These are phyloP conservation scores for Cutaneotrichosporon sp. DNA, from an alignment of 1,284 basidiomycete genomes.

Conservation along the genomic window DNA sequence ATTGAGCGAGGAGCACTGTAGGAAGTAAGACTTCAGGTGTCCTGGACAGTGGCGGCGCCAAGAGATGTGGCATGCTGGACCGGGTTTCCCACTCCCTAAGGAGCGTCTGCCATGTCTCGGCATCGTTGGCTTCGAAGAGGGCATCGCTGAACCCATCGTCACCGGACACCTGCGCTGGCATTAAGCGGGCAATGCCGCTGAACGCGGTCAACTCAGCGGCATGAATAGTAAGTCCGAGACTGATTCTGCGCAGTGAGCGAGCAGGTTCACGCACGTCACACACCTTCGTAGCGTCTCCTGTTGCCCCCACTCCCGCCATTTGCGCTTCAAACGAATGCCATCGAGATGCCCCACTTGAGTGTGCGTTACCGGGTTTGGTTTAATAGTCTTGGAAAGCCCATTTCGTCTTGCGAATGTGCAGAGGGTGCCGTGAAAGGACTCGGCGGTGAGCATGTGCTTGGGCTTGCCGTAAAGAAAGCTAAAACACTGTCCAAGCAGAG, in stretches of 20 bases:
- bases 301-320: slow-evolving; percentile 11
- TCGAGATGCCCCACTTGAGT: slow-evolving; percentile 5
- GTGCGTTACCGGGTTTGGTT: slow-evolving; percentile 6
- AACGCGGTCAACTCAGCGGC: slow-evolving; percentile 9
- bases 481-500: slow-evolving; percentile 13
- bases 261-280: neutral
- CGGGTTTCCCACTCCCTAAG: neutral
- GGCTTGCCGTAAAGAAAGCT: slow-evolving; percentile 11
- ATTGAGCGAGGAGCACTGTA: slow-evolving; percentile 4
- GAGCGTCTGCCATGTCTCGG: slow-evolving; percentile 7
- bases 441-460: slow-evolving; percentile 13
- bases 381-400: slow-evolving; percentile 3
- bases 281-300: slow-evolving; percentile 11
- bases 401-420: slow-evolving; percentile 9
- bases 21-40: slow-evolving; percentile 5
- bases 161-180: neutral
- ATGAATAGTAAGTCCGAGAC: slow-evolving; percentile 11
- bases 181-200: slow-evolving; percentile 4
- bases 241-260: slow-evolving; percentile 1
- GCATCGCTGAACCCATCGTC: slow-evolving; percentile 10
- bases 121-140: slow-evolving; percentile 12
- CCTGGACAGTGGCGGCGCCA: neutral
- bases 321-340: neutral
- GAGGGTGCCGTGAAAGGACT: slow-evolving; percentile 8
- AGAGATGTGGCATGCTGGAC: too few relatives aligned